These are phyloP conservation scores for Salicornia ramosissima DNA, from an alignment of 148 eudicot species.

Conservation along the genomic window DNA sequence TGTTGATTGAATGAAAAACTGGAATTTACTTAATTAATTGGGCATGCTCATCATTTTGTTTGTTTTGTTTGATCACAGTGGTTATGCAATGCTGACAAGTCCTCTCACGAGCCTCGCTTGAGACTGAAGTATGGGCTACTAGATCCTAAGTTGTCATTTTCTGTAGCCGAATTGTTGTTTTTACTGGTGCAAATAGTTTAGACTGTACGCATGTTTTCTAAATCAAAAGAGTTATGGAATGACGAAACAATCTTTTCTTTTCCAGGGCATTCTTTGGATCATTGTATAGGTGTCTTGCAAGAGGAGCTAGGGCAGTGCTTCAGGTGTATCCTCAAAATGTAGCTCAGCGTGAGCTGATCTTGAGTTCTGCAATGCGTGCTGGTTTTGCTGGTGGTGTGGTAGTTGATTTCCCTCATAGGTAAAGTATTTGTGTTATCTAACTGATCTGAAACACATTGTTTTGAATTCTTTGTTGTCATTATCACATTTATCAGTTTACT, in stretches of 20 bases:
- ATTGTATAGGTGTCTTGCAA: constrained; percentile 65
- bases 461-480: neutral
- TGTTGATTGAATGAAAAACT: no score
- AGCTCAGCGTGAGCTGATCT: constrained; percentile 80
- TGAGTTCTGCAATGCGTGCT: constrained; percentile 81
- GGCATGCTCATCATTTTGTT: constrained; percentile 15
- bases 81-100: constrained; percentile 98
- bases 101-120: constrained; percentile 86
- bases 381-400: constrained; percentile 98
- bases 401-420: constrained; percentile 97
- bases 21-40: no score
- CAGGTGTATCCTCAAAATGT: constrained; percentile 86
- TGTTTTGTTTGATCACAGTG: constrained; percentile 50
- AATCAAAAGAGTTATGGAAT: neutral
- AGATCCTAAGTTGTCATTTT: neutral
- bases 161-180: neutral
- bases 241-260: neutral
- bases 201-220: neutral
- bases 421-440: neutral
- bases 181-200: neutral
- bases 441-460: neutral
- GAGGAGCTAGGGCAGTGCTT: constrained; percentile 92
- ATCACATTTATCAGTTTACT: no score
- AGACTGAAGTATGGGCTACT: constrained; percentile 72
- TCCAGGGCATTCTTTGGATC: constrained; percentile 94